These are phyloP conservation scores for Dothistroma pini DNA, from an alignment of 2,329 filamentous ascomycete species.

Conservation along the genomic window DNA sequence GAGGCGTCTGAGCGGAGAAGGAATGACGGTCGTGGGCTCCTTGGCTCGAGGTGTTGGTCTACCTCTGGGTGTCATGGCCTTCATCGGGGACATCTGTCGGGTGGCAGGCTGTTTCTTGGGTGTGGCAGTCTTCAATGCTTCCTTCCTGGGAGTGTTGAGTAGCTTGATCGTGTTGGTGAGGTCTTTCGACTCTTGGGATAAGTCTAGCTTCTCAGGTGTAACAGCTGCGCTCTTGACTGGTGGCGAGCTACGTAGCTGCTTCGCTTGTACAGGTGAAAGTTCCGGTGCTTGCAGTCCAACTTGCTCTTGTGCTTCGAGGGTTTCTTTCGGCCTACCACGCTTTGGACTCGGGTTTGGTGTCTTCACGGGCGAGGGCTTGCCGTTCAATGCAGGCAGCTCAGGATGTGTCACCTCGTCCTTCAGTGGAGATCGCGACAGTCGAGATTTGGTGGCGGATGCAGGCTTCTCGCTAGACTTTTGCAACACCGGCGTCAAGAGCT, in stretches of 20 bases:
- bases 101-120: constrained; percentile 38
- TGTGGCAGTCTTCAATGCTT: constrained; percentile 39
- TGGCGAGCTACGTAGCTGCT: constrained; percentile 28
- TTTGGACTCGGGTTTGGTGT: constrained; percentile 22
- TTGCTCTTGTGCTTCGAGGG: constrained; percentile 10
- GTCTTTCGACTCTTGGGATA: constrained; percentile 18
- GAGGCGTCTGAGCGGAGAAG: constrained; percentile 28
- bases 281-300: constrained; percentile 21
- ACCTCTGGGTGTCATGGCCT: constrained; percentile 34
- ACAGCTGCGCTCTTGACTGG: constrained; percentile 6
- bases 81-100: constrained; percentile 41
- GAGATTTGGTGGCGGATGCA: constrained; percentile 16
- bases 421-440: constrained; percentile 15
- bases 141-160: constrained; percentile 48
- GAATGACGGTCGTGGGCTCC: constrained; percentile 15
- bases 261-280: constrained; percentile 29
- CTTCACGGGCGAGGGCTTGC: constrained; percentile 15
- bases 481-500: constrained; percentile 35
- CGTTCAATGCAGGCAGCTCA: constrained; percentile 17
- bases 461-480: constrained; percentile 31
- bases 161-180: constrained; percentile 46
- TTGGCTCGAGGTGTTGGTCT: constrained; percentile 31
- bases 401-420: constrained; percentile 22
- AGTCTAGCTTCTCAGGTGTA: constrained; percentile 20
- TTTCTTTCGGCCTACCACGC: constrained; percentile 8